phyloP scores from a whole-genome alignment of 2,329 filamentous ascomycete genomes.

The Tolypocladium tundrense region DNA sequence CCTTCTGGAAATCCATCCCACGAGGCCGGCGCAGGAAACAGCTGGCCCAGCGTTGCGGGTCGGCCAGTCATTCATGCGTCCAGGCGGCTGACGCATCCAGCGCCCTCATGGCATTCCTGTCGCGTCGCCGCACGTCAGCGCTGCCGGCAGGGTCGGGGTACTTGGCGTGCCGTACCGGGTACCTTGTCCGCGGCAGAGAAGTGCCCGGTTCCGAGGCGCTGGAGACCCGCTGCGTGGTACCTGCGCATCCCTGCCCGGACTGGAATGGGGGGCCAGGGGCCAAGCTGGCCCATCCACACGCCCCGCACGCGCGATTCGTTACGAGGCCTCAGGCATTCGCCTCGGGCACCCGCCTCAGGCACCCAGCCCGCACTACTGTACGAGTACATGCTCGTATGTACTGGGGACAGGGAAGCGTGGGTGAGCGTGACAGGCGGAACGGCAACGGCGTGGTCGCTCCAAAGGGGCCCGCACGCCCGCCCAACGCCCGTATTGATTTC shows the following conservation, averaged over 20 bases:
- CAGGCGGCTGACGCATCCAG: not conserved
- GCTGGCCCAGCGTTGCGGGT: not conserved
- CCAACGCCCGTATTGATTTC: not conserved
- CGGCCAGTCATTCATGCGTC: not conserved
- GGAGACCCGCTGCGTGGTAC: not conserved
- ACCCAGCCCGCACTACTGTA: too few relatives aligned
- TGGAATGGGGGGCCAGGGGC: slow-evolving; percentile 1
- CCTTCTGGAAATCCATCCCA: not conserved
- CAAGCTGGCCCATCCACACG: not conserved
- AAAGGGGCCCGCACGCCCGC: not conserved
- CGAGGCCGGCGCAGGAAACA: not conserved
- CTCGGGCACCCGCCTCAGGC: not conserved
- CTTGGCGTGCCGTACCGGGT: not conserved
- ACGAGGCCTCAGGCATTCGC: not conserved
- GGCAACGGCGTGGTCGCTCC: not conserved
- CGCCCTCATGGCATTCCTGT: not conserved
- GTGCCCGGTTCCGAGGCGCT: slow-evolving; percentile 3
- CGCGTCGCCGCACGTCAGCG: not conserved
- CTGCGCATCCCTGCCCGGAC: slow-evolving; percentile 3
- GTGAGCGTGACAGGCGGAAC: not conserved
- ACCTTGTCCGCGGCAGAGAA: not conserved
- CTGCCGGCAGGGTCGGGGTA: not conserved
- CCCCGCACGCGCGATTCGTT: not conserved
- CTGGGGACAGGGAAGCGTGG: not conserved
- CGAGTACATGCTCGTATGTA: not conserved